Percentiles rank a stretch among this genome's conserved stretches.
Evolutionary conservation across 768 basidiomycete genomes (phyloP).

Genomic region (Crepidotus variabilis): DNA sequence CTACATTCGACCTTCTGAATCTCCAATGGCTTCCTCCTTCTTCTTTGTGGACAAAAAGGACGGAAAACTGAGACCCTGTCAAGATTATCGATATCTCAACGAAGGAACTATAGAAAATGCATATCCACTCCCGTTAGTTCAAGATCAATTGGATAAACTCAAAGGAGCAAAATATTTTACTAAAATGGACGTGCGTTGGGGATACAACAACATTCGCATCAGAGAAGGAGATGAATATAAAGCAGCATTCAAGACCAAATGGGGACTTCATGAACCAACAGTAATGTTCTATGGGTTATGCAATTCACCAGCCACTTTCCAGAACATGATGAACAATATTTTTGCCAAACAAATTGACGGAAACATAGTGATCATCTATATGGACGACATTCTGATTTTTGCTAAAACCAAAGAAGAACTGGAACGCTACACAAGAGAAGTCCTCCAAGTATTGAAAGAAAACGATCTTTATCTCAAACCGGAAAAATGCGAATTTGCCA

Average conservation of each 20-base stretch:
- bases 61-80: slow-evolving; percentile 14
- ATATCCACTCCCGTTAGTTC: slow-evolving; percentile 26
- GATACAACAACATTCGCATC: slow-evolving; percentile 36
- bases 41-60: slow-evolving; percentile 17
- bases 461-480: slow-evolving; percentile 31
- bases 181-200: slow-evolving; percentile 33
- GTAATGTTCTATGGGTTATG: slow-evolving; percentile 35
- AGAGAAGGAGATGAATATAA: slow-evolving; percentile 38
- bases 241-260: slow-evolving; percentile 33
- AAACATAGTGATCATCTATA: slow-evolving; percentile 29
- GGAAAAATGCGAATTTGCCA: slow-evolving; percentile 34
- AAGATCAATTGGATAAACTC: slow-evolving; percentile 19
- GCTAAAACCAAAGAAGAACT: slow-evolving; percentile 19
- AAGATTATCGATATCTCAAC: slow-evolving; percentile 24
- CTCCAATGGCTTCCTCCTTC: slow-evolving; percentile 5
- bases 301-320: neutral
- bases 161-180: slow-evolving; percentile 14
- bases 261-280: slow-evolving; percentile 34
- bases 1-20: slow-evolving; percentile 7
- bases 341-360: slow-evolving; percentile 27
- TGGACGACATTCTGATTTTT: slow-evolving; percentile 43
- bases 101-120: slow-evolving; percentile 22
- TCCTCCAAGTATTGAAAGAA: slow-evolving; percentile 11
- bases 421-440: neutral
- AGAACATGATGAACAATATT: slow-evolving; percentile 9